A percentile compares a stretch with the other conserved stretches of the same genome.
Conservation (phyloP, 805 yeast species). For the Hanseniaspora singularis region DNA sequence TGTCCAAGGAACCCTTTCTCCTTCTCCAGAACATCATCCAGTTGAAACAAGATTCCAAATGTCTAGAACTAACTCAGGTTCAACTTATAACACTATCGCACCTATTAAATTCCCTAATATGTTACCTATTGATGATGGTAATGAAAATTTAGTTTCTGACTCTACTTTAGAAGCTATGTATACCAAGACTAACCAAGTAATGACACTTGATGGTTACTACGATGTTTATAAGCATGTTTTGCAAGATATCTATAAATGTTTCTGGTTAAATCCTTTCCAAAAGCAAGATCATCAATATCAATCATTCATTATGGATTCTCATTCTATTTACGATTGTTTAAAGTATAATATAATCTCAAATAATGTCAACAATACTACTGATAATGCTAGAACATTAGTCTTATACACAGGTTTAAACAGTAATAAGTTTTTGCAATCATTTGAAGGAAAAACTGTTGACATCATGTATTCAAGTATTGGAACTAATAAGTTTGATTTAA, state of each 20-base stretch:
- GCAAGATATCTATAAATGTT: slow-evolving; percentile 55
- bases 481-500: slow-evolving; percentile 42
- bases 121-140: slow-evolving; percentile 15
- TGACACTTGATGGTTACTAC: slow-evolving; percentile 11
- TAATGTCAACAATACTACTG: slow-evolving; percentile 18
- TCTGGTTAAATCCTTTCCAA: slow-evolving; percentile 42
- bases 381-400: slow-evolving; percentile 49
- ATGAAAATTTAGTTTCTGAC: slow-evolving; percentile 14
- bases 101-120: slow-evolving; percentile 53
- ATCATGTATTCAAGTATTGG: slow-evolving; percentile 64
- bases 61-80: slow-evolving; percentile 13
- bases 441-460: slow-evolving; percentile 48
- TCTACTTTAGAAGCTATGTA: slow-evolving; percentile 15
- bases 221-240: slow-evolving; percentile 59
- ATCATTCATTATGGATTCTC: slow-evolving; percentile 56
- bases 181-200: slow-evolving; percentile 9
- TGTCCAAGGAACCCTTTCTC: not conserved
- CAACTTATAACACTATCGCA: slow-evolving; percentile 32
- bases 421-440: slow-evolving; percentile 65
- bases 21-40: not conserved
- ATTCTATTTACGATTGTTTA: slow-evolving; percentile 10
- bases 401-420: slow-evolving; percentile 85
- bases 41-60: not conserved
- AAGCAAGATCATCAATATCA: slow-evolving; percentile 43
- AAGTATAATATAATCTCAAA: slow-evolving; percentile 3